Percentiles rank a stretch among this genome's conserved stretches.
phyloP scores from a whole-genome alignment of 352 stramenopile species.

The Poterioochromonas sp. region DNA sequence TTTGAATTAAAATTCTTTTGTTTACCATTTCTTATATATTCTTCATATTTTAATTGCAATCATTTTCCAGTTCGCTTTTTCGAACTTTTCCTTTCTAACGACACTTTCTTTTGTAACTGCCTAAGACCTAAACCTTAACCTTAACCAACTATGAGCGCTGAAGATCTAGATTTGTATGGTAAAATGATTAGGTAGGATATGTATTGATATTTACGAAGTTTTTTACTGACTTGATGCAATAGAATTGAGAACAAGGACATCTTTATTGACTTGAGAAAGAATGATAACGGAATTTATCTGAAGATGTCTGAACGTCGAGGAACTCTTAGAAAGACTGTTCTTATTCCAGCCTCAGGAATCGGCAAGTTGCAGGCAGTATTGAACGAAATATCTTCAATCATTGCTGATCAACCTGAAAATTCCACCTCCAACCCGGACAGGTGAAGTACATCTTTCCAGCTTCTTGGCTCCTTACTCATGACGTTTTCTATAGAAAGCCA shows the following conservation, averaged over 20 bases:
- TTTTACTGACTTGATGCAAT: not conserved
- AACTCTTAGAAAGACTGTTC: not conserved
- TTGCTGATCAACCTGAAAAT: not conserved
- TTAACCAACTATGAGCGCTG: not conserved
- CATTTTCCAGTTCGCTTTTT: too few relatives aligned
- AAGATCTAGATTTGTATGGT: not conserved
- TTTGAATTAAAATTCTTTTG: too few relatives aligned
- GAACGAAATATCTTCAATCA: not conserved
- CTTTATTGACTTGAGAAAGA: slow-evolving; percentile 18
- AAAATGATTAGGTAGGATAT: not conserved
- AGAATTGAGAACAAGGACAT: slow-evolving; percentile 21
- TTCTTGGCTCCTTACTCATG: not conserved
- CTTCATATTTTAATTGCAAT: too few relatives aligned
- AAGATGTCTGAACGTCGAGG: slow-evolving; percentile 17
- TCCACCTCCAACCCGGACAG: not conserved
- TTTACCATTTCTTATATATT: too few relatives aligned
- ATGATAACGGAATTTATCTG: slow-evolving; percentile 21
- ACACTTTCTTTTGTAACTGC: too few relatives aligned
- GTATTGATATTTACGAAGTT: not conserved
- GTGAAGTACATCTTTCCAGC: not conserved
- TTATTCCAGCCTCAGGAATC: slow-evolving; percentile 23
- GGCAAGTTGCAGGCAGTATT: not conserved
- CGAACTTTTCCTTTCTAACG: too few relatives aligned
- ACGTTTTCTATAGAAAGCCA: not conserved
- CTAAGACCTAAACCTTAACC: too few relatives aligned